Evolutionary conservation across 2,329 filamentous ascomycete genomes (phyloP).

Genomic region (Drechmeria coniospora): DNA sequence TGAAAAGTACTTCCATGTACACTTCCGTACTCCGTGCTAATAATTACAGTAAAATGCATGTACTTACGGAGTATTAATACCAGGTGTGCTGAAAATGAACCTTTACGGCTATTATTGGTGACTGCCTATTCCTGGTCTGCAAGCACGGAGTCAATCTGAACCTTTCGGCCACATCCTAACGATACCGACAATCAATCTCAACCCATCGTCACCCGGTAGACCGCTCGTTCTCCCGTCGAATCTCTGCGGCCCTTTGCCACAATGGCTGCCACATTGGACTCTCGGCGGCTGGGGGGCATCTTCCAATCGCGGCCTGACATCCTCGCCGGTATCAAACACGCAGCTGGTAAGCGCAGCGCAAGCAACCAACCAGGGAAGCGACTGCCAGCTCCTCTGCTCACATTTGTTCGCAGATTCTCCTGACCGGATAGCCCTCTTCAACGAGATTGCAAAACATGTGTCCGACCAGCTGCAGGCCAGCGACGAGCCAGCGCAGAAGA

Average conservation of each 20-base stretch:
- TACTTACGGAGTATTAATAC: no score
- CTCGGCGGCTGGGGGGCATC: slow-evolving; percentile 31
- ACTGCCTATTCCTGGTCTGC: no score
- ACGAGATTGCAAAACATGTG: slow-evolving; percentile 37
- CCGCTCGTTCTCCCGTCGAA: no score
- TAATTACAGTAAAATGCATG: no score
- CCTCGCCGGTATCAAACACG: slow-evolving; percentile 33
- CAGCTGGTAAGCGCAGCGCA: slow-evolving; percentile 29
- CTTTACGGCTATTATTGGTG: no score
- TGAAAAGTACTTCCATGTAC: no score
- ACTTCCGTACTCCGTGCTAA: no score
- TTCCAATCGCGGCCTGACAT: slow-evolving; percentile 43
- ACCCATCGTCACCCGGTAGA: neutral
- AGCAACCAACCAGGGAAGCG: neutral
- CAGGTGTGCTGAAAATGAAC: no score
- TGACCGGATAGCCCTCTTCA: slow-evolving; percentile 35
- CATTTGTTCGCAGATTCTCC: slow-evolving; percentile 29
- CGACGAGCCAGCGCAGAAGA: slow-evolving; percentile 34
- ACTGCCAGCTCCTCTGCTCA: neutral
- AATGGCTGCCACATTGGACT: slow-evolving; percentile 32
- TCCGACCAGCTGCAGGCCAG: slow-evolving; percentile 25
- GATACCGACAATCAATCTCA: neutral
- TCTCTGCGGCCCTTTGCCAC: slow-evolving; percentile 2
- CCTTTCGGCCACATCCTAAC: neutral
- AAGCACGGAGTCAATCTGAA: no score